Conservation (phyloP, 2,329 filamentous ascomycete genomes). For the Sphaerulina musiva region DNA sequence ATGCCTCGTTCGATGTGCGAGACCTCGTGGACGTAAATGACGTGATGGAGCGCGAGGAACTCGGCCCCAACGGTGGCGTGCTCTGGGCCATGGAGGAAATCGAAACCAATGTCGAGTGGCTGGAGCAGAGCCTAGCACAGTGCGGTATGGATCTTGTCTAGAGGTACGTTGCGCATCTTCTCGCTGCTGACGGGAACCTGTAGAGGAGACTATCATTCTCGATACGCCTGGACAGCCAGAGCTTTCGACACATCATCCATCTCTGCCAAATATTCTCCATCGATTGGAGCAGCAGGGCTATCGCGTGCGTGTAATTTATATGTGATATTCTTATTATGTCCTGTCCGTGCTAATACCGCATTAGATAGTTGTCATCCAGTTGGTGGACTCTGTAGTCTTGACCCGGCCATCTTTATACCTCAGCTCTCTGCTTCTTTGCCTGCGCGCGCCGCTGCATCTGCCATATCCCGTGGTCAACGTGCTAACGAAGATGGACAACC, state of each 20-base stretch:
- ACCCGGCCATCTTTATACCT: constrained; percentile 92
- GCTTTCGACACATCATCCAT: constrained; percentile 90
- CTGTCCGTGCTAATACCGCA: constrained; percentile 34
- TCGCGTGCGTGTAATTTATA: constrained; percentile 55
- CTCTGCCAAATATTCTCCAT: constrained; percentile 85
- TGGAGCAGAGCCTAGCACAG: constrained; percentile 71
- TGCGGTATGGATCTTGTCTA: constrained; percentile 22
- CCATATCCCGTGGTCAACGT: constrained; percentile 94
- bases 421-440: constrained; percentile 82
- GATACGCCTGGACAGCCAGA: constrained; percentile 97
- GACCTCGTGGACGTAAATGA: constrained; percentile 84
- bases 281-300: constrained; percentile 85
- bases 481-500: constrained; percentile 94
- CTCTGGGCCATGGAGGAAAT: constrained; percentile 92
- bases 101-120: constrained; percentile 88
- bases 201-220: constrained; percentile 86
- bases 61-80: constrained; percentile 88
- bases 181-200: not conserved
- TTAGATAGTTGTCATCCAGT: constrained; percentile 85
- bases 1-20: constrained; percentile 83
- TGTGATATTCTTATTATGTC: not conserved
- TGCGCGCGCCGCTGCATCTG: constrained; percentile 97
- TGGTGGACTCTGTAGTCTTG: constrained; percentile 89
- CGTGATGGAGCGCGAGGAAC: constrained; percentile 82
- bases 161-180: not conserved